These are phyloP conservation scores for Colletotrichum noveboracense DNA, from an alignment of 2,329 filamentous ascomycete genomes.

Conservation along the genomic window DNA sequence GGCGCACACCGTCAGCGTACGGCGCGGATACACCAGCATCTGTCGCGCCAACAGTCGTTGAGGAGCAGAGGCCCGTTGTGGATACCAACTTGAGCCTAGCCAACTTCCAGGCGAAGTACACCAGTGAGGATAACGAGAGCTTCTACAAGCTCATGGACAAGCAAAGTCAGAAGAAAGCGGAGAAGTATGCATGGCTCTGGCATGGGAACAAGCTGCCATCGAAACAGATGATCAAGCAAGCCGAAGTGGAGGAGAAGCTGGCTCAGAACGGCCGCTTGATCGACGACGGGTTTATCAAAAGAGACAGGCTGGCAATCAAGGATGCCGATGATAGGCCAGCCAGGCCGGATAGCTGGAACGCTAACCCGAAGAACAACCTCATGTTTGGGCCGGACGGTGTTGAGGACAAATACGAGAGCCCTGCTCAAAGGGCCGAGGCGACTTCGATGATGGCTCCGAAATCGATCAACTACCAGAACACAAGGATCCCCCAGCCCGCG, in stretches of 20 bases:
- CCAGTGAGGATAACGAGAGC: slow-evolving; percentile 96
- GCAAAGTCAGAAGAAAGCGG: slow-evolving; percentile 82
- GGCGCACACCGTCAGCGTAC: slow-evolving; percentile 69
- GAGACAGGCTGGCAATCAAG: slow-evolving; percentile 66
- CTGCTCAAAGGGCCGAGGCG: slow-evolving; percentile 71
- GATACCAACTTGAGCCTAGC: slow-evolving; percentile 82
- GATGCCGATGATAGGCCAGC: slow-evolving; percentile 76
- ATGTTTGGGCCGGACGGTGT: slow-evolving; percentile 82
- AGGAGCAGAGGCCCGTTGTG: slow-evolving; percentile 52
- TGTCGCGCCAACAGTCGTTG: slow-evolving; percentile 43
- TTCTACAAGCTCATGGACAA: slow-evolving; percentile 93
- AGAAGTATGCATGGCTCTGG: slow-evolving; percentile 91
- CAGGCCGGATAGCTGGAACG: slow-evolving; percentile 77
- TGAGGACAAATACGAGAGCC: slow-evolving; percentile 64
- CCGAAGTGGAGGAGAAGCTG: slow-evolving; percentile 62
- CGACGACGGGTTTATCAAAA: slow-evolving; percentile 60
- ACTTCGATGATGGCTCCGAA: slow-evolving; percentile 78
- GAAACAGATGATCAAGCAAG: slow-evolving; percentile 77
- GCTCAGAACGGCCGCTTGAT: slow-evolving; percentile 48
- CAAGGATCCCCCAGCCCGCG: slow-evolving; percentile 68
- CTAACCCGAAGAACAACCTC: slow-evolving; percentile 77
- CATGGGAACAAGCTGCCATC: slow-evolving; percentile 83
- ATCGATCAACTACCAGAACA: slow-evolving; percentile 82
- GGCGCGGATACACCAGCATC: slow-evolving; percentile 77
- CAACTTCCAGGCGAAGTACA: slow-evolving; percentile 91